Evolutionary conservation across 2,329 filamentous ascomycete species (phyloP).

Genomic region (Dactylellina cionopaga): DNA sequence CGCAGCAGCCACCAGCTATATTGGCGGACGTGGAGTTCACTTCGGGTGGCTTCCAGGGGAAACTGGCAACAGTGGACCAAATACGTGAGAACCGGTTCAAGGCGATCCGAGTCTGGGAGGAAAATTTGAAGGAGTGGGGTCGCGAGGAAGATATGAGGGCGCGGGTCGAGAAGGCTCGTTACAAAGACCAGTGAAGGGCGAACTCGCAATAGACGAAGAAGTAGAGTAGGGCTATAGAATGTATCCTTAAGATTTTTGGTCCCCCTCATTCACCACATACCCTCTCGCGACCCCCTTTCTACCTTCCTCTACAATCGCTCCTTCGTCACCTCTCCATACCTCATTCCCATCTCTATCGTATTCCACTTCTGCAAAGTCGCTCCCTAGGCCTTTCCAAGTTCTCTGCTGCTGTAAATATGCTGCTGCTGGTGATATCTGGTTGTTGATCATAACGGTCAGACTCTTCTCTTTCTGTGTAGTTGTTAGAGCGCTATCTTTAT

Average conservation of each 20-base stretch:
- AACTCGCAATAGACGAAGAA: neutral
- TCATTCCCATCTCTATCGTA: conserved; percentile 70
- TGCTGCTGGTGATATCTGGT: conserved; percentile 87
- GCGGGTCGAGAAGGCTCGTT: neutral
- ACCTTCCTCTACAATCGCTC: conserved; percentile 82
- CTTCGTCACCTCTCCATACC: conserved; percentile 61
- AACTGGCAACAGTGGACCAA: neutral
- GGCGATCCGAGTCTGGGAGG: conserved; percentile 1
- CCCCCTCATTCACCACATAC: conserved; percentile 76
- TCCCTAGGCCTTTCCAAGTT: conserved; percentile 92
- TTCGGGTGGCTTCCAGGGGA: neutral
- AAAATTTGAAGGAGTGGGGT: neutral
- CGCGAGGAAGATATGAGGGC: conserved; percentile 1
- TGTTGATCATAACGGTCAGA: conserved; percentile 82
- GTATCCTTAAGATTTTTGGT: conserved; percentile 58
- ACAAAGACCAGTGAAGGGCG: neutral
- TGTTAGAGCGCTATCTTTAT: conserved; percentile 66
- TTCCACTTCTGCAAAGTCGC: conserved; percentile 73
- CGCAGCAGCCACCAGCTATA: neutral
- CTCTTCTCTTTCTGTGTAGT: conserved; percentile 68
- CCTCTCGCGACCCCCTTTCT: conserved; percentile 87
- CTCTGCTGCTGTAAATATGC: conserved; percentile 83
- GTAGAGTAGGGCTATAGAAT: neutral
- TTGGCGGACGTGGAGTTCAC: neutral
- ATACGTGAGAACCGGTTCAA: conserved; percentile 5